A percentile compares a stretch with the other conserved stretches of the same genome.
Conservation (phyloP, 257 asterid genomes). For the Plantago ovata region DNA sequence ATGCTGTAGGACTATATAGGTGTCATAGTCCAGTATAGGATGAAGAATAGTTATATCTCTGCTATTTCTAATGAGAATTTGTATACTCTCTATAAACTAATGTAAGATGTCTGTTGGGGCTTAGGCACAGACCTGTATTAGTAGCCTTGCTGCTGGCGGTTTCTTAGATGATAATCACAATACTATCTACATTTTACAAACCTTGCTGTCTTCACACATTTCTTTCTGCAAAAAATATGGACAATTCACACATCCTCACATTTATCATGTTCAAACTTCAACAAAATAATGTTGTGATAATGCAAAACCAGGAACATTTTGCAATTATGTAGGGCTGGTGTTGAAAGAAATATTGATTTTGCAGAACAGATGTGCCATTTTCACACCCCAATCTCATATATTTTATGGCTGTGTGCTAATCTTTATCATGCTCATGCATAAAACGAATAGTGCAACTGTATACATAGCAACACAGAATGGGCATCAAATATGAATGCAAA, state of each 20-base stretch:
- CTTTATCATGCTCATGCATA: background rate
- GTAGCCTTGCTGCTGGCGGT: background rate
- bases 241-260: background rate
- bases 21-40: background rate
- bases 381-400: too few relatives aligned
- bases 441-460: background rate
- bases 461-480: background rate
- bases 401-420: background rate
- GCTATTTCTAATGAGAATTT: background rate
- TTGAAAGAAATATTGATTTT: too few relatives aligned
- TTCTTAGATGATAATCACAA: background rate
- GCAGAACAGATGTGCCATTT: too few relatives aligned
- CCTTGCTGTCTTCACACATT: slow-evolving; percentile 55
- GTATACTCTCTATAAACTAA: background rate
- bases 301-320: background rate
- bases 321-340: background rate
- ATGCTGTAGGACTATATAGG: background rate
- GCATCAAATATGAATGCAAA: slow-evolving; percentile 5
- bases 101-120: background rate
- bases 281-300: background rate
- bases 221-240: slow-evolving; percentile 33
- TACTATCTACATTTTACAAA: slow-evolving; percentile 52
- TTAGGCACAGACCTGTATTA: background rate
- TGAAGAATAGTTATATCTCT: background rate
- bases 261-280: too few relatives aligned